Evolutionary conservation across 108 stramenopile species (phyloP), one percentile per base, ranked within the genome.

Genomic region (Mediolabrus comicus): DNA sequence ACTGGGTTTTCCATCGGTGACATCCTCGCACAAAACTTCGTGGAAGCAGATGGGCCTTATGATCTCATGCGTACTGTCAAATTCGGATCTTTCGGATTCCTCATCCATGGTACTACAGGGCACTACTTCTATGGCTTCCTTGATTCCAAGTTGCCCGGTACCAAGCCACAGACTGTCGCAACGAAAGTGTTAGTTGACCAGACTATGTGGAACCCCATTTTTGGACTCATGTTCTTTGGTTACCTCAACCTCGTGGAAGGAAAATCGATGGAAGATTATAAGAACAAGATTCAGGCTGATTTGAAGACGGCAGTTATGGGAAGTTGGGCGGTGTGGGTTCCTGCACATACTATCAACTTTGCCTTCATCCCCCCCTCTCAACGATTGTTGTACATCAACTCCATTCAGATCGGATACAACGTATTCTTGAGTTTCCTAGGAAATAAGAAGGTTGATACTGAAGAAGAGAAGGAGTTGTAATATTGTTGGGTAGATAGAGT

Each of bases 101-200:
- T 98, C 46, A 49, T 98, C 13, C 97, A 98, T 66, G 97, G 97
- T 70, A 92, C 94, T 39, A 97, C 94, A 14, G 95, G 96, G 3
- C 97, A 98, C 83, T 98, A 95, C 83, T 98, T 97, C 77, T 98
- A 97, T 74, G 93, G 93, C 52, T 85, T 93, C 62, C 84, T 98
- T 24, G 95, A 96, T 67, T 65, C 73, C 65, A 98, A 96, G 78
- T 71, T 98, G 67, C 95, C 96, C 13, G 96, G 97, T 62, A 97
- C 96, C 17, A 86, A 81, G 16, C 92, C 96, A 10, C 35, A 84
- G 34, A 94, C 96, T 5, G 96, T 98, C 12, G 97, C 97, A 0
- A 83, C 86, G 69, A 98, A 98, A 81, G 96, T 98, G 28, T 74
- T 85, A 41, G 96, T 96, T 61, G 97, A 93, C 81, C 91, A 97